These are phyloP conservation scores for Colletotrichum godetiae DNA, from an alignment of 2,329 filamentous ascomycete genomes.

Conservation along the genomic window DNA sequence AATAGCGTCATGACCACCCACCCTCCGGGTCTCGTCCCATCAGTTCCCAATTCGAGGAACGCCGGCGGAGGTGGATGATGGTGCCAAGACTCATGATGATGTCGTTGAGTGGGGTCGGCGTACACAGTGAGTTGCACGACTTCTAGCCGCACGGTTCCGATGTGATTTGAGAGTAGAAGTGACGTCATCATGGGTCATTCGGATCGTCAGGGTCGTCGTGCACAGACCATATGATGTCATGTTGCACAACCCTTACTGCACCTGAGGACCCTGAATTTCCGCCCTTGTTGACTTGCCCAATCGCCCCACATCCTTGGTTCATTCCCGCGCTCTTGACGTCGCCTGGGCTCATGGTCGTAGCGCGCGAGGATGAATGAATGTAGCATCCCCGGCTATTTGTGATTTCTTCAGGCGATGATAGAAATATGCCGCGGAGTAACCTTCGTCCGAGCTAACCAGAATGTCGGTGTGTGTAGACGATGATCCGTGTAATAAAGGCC, in stretches of 20 bases:
- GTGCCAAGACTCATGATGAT: constrained; percentile 27
- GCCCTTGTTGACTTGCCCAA: neutral
- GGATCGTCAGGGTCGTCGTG: constrained; percentile 33
- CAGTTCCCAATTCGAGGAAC: neutral
- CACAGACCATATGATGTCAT: constrained; percentile 31
- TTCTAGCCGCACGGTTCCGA: neutral
- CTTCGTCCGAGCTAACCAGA: neutral
- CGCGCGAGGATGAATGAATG: too few relatives aligned
- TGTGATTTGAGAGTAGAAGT: neutral
- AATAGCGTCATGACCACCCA: neutral
- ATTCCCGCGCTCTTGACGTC: too few relatives aligned
- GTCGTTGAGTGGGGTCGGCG: constrained; percentile 1
- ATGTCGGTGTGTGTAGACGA: neutral
- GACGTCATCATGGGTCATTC: constrained; percentile 23
- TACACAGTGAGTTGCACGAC: neutral
- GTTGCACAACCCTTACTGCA: constrained; percentile 28
- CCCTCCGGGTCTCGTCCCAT: neutral
- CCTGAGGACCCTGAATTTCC: constrained; percentile 31
- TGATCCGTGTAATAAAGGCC: too few relatives aligned
- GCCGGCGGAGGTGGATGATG: neutral
- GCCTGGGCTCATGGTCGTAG: too few relatives aligned
- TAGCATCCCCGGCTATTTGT: too few relatives aligned
- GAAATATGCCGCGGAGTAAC: too few relatives aligned
- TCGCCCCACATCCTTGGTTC: neutral
- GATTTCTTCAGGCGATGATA: too few relatives aligned